phyloP scores from a whole-genome alignment of 2,329 filamentous ascomycete species.

The Cucurbitaria berberidis region DNA sequence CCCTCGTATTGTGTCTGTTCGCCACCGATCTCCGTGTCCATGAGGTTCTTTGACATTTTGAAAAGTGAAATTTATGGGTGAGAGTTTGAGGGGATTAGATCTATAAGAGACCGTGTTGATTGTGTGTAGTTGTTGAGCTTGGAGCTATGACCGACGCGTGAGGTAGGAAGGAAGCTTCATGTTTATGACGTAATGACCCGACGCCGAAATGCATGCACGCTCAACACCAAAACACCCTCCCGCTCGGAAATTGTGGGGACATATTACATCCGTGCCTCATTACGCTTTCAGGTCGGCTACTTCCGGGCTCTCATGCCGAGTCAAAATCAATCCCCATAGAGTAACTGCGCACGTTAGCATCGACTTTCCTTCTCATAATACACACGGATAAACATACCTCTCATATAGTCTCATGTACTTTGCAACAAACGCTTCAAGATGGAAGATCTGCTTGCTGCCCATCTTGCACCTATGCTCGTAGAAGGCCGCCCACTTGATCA shows the following conservation, averaged over 20 bases:
- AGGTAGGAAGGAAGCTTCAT: conserved; percentile 7
- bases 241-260: not conserved
- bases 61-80: not conserved
- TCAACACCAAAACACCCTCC: conserved; percentile 23
- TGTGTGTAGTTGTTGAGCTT: conserved; percentile 3
- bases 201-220: conserved; percentile 13
- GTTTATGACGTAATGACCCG: conserved; percentile 24
- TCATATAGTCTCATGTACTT: conserved; percentile 98
- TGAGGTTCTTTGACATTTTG: conserved; percentile 60
- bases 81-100: not conserved
- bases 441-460: conserved; percentile 95
- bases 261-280: not conserved
- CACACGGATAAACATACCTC: conserved; percentile 64
- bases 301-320: conserved; percentile 16
- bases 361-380: not conserved
- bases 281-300: not conserved
- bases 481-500: conserved; percentile 95
- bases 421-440: conserved; percentile 95
- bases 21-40: conserved; percentile 66
- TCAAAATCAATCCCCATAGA: conserved; percentile 74
- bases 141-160: conserved; percentile 17
- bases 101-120: not conserved
- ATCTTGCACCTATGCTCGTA: conserved; percentile 95
- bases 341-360: conserved; percentile 43
- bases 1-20: conserved; percentile 69